Evolutionary conservation across 345 rosid species (phyloP).

Genomic region (Populus tremula): DNA sequence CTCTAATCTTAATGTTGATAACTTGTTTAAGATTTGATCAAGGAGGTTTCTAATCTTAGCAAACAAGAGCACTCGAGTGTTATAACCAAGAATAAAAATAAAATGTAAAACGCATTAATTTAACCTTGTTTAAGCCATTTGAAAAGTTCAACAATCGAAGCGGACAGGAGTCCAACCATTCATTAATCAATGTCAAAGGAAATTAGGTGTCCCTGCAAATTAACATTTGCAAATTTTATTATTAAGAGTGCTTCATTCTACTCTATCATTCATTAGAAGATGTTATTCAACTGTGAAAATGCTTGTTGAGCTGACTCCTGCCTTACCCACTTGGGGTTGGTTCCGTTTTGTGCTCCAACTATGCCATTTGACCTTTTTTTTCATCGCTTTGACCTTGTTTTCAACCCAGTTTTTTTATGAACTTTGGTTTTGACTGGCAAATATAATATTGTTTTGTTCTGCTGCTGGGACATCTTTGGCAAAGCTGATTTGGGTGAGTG

Average conservation of each 20-base stretch:
- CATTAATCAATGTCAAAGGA: conserved; percentile 27
- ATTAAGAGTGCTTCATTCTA: conserved; percentile 16
- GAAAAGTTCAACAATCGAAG: conserved; percentile 5
- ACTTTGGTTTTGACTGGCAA: conserved; percentile 16
- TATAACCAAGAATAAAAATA: neutral
- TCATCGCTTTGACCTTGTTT: neutral
- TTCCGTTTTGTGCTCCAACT: neutral
- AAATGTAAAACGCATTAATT: neutral
- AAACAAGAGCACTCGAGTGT: neutral
- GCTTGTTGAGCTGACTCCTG: conserved; percentile 24
- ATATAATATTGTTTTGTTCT: neutral
- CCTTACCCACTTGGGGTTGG: conserved; percentile 26
- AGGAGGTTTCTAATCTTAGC: neutral
- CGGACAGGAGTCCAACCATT: neutral
- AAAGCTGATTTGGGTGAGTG: neutral
- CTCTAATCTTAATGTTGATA: neutral
- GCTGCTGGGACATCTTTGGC: neutral
- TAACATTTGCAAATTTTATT: neutral
- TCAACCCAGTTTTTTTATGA: neutral
- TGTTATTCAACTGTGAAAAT: conserved; percentile 15
- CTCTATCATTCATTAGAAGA: neutral
- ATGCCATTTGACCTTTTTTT: conserved; percentile 1
- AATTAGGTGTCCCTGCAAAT: conserved; percentile 39
- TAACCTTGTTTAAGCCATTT: neutral
- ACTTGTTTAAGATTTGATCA: neutral